A percentile compares a stretch with the other conserved stretches of the same genome.
Evolutionary conservation across 1,139 yeast species (phyloP).

Genomic region (Magnusiomyces clavatus): DNA sequence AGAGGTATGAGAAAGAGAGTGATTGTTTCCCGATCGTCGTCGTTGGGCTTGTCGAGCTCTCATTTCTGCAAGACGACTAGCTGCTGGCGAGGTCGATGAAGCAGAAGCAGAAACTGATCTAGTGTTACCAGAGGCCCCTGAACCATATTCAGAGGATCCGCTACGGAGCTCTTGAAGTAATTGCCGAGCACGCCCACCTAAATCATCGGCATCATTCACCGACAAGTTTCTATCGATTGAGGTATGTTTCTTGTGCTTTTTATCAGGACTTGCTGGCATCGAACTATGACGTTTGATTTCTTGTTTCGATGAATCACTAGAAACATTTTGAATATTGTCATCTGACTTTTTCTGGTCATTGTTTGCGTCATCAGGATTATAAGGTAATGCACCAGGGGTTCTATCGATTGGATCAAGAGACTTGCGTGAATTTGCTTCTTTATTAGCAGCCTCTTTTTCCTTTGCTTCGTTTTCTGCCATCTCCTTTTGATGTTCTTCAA

Average conservation of each 20-base stretch:
- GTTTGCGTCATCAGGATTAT: not conserved
- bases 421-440: not conserved
- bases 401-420: not conserved
- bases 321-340: not conserved
- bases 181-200: constrained; percentile 53
- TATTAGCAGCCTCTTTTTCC: not conserved
- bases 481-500: not conserved
- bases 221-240: not conserved
- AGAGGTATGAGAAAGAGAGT: not conserved
- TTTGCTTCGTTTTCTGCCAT: not conserved
- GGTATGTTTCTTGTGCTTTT: too few species aligned
- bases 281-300: not conserved
- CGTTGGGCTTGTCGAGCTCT: constrained; percentile 13
- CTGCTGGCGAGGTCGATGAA: not conserved
- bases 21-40: constrained; percentile 1
- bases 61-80: constrained; percentile 14
- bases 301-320: not conserved
- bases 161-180: constrained; percentile 52
- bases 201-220: constrained; percentile 33
- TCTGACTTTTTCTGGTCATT: not conserved
- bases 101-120: not conserved
- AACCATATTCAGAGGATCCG: constrained; percentile 19
- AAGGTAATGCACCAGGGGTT: not conserved
- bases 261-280: not conserved
- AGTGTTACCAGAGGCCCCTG: constrained; percentile 1